These are phyloP conservation scores for Gentiana straminea DNA, from an alignment of 257 asterid genomes.

Conservation along the genomic window DNA sequence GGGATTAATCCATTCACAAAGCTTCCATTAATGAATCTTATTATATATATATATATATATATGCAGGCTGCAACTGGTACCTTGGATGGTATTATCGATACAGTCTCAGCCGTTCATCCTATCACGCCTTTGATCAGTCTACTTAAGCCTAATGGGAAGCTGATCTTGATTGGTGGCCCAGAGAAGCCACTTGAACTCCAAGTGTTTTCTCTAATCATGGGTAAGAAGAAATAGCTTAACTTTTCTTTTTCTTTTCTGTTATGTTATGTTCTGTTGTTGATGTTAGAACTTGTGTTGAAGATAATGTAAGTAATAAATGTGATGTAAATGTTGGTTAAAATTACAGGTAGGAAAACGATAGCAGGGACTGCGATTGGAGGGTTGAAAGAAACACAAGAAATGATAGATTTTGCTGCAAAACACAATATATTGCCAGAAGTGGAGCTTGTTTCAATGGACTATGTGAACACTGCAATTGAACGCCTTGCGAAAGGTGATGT, in stretches of 20 bases:
- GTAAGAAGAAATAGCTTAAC: not conserved
- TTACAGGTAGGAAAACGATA: constrained; percentile 22
- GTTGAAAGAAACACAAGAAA: constrained; percentile 32
- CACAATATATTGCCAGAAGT: constrained; percentile 26
- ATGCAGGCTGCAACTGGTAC: constrained; percentile 36
- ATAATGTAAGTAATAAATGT: too few species aligned
- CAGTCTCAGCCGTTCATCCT: constrained; percentile 24
- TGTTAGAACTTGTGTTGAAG: too few species aligned
- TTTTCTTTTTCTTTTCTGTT: too few species aligned
- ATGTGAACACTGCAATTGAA: constrained; percentile 29
- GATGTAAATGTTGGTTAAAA: too few species aligned
- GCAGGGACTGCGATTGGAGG: constrained; percentile 30
- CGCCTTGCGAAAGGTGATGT: constrained; percentile 25
- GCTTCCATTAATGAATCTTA: not conserved
- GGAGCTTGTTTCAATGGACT: constrained; percentile 29
- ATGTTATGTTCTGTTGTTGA: too few species aligned
- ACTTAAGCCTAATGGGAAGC: constrained; percentile 23
- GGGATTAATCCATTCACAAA: too few species aligned
- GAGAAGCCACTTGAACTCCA: constrained; percentile 18
- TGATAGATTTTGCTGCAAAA: constrained; percentile 37
- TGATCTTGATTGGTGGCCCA: constrained; percentile 22
- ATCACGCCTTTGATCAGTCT: constrained; percentile 13
- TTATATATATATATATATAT: not conserved
- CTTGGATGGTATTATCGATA: constrained; percentile 22
- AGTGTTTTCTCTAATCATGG: constrained; percentile 13